phyloP scores from a whole-genome alignment of 2,329 filamentous ascomycete species.

The Triangularia verruculosa region DNA sequence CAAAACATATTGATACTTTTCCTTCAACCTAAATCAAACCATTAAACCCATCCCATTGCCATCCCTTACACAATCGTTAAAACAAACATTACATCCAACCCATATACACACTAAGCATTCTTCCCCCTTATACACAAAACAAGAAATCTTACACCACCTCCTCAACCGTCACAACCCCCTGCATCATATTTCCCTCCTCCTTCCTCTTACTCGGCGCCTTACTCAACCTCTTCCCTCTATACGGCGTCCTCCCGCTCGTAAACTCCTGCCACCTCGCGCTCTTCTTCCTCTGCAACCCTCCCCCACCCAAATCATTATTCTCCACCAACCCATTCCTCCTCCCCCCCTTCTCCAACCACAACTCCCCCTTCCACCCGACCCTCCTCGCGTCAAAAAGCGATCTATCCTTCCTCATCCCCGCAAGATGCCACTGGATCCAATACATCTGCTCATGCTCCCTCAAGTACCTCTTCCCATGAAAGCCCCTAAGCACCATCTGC shows the following conservation, averaged over 20 bases:
- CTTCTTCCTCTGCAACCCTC: neutral
- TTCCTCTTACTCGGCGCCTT: neutral
- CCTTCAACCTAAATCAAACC: neutral
- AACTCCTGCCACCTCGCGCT: slow-evolving; percentile 13
- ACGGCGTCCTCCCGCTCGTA: neutral
- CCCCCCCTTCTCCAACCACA: neutral
- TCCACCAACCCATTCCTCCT: neutral
- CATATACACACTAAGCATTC: neutral
- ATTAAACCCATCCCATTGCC: neutral
- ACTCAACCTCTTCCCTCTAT: slow-evolving; percentile 3
- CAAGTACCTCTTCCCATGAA: slow-evolving; percentile 54
- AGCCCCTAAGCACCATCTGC: slow-evolving; percentile 52
- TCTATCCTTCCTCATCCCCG: slow-evolving; percentile 29
- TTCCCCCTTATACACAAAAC: neutral
- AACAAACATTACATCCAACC: neutral
- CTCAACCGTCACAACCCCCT: neutral
- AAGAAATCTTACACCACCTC: neutral
- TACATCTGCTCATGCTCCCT: slow-evolving; percentile 57
- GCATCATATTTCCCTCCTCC: neutral
- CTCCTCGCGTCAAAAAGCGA: neutral
- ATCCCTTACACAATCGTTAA: neutral
- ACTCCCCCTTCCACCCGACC: neutral
- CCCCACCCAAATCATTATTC: neutral
- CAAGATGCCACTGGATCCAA: slow-evolving; percentile 44
- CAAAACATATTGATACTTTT: neutral